phyloP scores from a whole-genome alignment of 257 asterid genomes.

The Solanum pennellii region DNA sequence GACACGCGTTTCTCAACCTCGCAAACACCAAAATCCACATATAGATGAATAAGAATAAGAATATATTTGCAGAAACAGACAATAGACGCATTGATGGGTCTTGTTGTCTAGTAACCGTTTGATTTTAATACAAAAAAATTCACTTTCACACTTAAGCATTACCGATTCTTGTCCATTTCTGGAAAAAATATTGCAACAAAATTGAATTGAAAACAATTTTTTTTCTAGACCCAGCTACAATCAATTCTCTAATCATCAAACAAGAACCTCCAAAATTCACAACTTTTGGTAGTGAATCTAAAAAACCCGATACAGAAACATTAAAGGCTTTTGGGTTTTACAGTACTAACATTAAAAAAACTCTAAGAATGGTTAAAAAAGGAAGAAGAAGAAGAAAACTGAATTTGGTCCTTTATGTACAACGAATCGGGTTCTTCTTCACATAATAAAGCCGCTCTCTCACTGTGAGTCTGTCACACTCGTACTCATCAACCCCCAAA shows the following conservation, averaged over 20 bases:
- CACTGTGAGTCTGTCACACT: background rate
- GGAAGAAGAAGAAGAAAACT: background rate
- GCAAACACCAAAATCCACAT: slow-evolving; percentile 13
- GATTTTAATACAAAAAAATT: background rate
- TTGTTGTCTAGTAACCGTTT: background rate
- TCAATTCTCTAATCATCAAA: background rate
- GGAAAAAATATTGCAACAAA: background rate
- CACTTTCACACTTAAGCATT: background rate
- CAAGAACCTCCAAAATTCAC: background rate
- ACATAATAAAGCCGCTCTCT: background rate
- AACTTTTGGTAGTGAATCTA: background rate
- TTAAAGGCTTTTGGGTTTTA: background rate
- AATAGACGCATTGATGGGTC: background rate
- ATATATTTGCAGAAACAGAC: slow-evolving; percentile 1
- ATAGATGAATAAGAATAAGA: slow-evolving; percentile 26
- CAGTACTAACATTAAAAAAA: background rate
- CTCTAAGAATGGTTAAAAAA: background rate
- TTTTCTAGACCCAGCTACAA: background rate
- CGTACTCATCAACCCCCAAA: background rate
- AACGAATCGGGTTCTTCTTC: background rate
- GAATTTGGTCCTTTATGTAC: background rate
- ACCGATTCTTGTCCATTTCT: background rate
- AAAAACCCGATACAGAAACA: background rate
- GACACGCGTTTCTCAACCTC: slow-evolving; percentile 25
- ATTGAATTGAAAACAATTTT: background rate